A percentile compares a stretch with the other conserved stretches of the same genome.
These are phyloP conservation scores for Ceratocystis smalleyi DNA, from an alignment of 2,329 filamentous ascomycete species.

Conservation along the genomic window DNA sequence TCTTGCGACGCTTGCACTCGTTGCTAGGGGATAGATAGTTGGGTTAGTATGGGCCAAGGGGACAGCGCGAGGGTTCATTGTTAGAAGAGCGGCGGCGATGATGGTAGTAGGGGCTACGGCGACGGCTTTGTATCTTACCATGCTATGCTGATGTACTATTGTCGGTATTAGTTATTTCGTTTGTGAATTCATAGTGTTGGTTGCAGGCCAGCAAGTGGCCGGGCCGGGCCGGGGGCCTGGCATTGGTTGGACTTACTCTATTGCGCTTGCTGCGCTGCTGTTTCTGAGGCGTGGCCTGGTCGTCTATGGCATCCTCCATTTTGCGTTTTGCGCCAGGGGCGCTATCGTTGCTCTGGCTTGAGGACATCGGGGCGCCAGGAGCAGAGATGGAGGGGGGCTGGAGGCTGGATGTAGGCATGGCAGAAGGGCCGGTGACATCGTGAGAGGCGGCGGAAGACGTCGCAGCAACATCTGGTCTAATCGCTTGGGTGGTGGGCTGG, in stretches of 20 bases:
- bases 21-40: constrained; percentile 32
- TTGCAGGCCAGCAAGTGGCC: no score
- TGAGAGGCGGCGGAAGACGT: not conserved
- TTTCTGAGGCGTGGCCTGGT: constrained; percentile 27
- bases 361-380: not conserved
- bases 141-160: constrained; percentile 44
- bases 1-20: constrained; percentile 60
- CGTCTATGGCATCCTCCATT: constrained; percentile 26
- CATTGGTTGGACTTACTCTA: constrained; percentile 29
- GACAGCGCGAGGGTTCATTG: not conserved
- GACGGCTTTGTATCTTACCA: constrained; percentile 28
- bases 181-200: not conserved
- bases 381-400: not conserved
- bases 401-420: not conserved
- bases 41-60: not conserved
- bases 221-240: not conserved
- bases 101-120: constrained; percentile 10
- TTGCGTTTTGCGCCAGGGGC: constrained; percentile 23
- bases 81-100: not conserved
- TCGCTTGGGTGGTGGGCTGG: not conserved
- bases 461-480: not conserved
- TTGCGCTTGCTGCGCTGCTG: constrained; percentile 47
- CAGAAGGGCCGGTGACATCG: not conserved
- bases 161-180: not conserved
- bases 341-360: not conserved